Base-by-base conservation (phyloP, 371 early-diverging fungal species). In the Apophysomyces elegans region DNA sequence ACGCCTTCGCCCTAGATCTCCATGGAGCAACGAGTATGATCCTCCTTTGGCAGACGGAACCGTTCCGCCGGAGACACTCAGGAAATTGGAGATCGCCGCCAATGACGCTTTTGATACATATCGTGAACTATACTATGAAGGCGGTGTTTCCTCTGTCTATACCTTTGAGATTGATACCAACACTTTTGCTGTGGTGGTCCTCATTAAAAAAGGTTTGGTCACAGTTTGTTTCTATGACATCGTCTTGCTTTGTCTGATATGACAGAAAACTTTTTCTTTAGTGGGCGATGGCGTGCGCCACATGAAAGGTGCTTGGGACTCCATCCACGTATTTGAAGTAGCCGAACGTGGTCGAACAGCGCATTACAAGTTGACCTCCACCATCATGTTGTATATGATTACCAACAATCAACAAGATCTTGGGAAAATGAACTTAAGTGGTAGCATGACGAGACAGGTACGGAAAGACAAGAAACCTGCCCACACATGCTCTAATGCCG, bases 61-160 rank as follows among this genome's bases (percentile, higher is more conserved):
- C 38, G 62, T 86, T 36, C 98, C 99, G 11, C 91, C 95, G 0
- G 72, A 87, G 16, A 79, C 87, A 45, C 84, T 96, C 68, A 88
- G 97, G 37, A 93, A 92, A 72, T 86, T 98, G 2, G 99, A 98
- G 72, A 71, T 92, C 13, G 84, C 92, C 9, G 96, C 96, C 56
- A 98, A 98, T 79, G 96, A 96, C 37, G 98, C 99, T 1, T 98
- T 98, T 68, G 91, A 92, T 76, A 95, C 95, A 44, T 98, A 98
- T 78, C 88, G 95, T 36, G 97, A 98, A 71, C 79, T 97, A 88
- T 92, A 98, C 81, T 97, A 90, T 77, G 98, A 95, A 70, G 98
- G 97, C 63, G 98, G 99, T 43, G 90, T 96, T 37, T 97, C 97
- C 2, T 96, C 97, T 1, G 99, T 95, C 18, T 98, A 98, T 77